Percentiles rank a stretch among this genome's conserved stretches.
phyloP scores from a whole-genome alignment of 169 alveolate species.

The Plasmodium falciparum region DNA sequence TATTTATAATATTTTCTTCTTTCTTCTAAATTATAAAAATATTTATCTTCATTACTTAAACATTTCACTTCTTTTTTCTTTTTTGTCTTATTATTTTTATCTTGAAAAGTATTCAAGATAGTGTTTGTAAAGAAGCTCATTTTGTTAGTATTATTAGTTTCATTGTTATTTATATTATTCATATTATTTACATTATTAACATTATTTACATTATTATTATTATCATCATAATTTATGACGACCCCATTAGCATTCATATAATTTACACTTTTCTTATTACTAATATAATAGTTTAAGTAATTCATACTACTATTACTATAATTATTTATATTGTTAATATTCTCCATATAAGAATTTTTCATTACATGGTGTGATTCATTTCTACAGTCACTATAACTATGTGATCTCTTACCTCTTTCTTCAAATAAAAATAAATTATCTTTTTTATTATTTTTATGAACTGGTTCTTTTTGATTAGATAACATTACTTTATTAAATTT shows the following conservation, averaged over 20 bases:
- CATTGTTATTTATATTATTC: background rate
- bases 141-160: constrained; percentile 14
- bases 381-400: constrained; percentile 18
- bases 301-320: background rate
- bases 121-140: background rate
- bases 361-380: background rate
- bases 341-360: background rate
- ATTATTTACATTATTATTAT: constrained; percentile 6
- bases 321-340: background rate
- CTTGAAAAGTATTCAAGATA: constrained; percentile 1
- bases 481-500: background rate
- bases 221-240: constrained; percentile 19
- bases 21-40: constrained; percentile 37
- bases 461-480: constrained; percentile 1
- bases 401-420: constrained; percentile 14
- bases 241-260: constrained; percentile 15
- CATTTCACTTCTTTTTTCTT: constrained; percentile 8
- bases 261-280: background rate
- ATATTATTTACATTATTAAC: background rate
- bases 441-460: constrained; percentile 20
- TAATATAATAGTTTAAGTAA: background rate
- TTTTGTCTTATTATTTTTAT: background rate
- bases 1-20: constrained; percentile 8
- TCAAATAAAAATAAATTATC: background rate
- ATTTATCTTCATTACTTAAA: background rate